Evolutionary conservation across 1,139 yeast species (phyloP).

Genomic region (Magnusiomyces sp.): DNA sequence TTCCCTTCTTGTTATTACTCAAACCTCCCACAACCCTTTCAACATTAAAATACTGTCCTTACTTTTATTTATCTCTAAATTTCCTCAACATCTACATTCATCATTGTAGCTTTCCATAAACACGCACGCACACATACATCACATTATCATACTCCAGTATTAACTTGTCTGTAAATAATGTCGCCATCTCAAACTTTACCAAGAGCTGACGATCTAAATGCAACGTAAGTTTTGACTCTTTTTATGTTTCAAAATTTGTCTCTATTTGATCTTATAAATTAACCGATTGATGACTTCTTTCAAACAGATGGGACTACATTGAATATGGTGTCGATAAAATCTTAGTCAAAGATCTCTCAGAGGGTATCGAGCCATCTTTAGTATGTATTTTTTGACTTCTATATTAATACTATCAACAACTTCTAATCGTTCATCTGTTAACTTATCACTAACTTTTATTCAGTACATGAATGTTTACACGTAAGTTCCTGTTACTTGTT

Average conservation of each 20-base stretch:
- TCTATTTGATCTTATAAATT: background rate
- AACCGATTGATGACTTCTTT: background rate
- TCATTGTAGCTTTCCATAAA: background rate
- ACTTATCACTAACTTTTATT: slow-evolving; percentile 7
- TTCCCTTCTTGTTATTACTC: too few species aligned
- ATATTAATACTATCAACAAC: background rate
- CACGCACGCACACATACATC: background rate
- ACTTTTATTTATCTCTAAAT: background rate
- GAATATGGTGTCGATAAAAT: slow-evolving; percentile 33
- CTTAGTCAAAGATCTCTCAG: slow-evolving; percentile 31
- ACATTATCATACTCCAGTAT: background rate
- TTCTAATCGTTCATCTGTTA: background rate
- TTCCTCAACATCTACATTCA: background rate
- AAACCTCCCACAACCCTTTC: too few species aligned
- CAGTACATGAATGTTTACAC: slow-evolving; percentile 36
- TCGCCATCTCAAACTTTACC: slow-evolving; percentile 5
- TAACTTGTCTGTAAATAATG: background rate
- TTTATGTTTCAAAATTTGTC: background rate
- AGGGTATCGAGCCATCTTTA: slow-evolving; percentile 32
- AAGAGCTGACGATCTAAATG: background rate
- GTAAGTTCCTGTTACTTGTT: slow-evolving; percentile 15
- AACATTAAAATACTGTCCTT: background rate
- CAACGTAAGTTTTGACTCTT: slow-evolving; percentile 3
- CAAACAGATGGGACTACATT: slow-evolving; percentile 33
- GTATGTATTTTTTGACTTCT: slow-evolving; percentile 18